phyloP scores from a whole-genome alignment of 176 grass and related monocot species.

The Raddia distichophylla region DNA sequence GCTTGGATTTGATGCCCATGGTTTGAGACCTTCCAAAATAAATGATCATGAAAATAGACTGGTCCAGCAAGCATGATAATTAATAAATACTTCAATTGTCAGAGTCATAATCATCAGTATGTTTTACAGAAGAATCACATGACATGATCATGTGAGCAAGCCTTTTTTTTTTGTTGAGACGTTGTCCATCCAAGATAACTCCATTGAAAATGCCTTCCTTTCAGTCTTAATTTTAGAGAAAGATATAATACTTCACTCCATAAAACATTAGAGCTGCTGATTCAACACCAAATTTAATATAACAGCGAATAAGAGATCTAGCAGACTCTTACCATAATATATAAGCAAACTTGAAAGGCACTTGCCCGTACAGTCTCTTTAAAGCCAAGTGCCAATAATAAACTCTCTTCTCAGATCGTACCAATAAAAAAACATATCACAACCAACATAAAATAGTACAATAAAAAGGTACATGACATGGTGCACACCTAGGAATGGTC shows the following conservation, averaged over 20 bases:
- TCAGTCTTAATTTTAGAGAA: not conserved
- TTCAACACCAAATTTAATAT: constrained; percentile 32
- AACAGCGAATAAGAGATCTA: constrained; percentile 3
- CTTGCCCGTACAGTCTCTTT: constrained; percentile 36
- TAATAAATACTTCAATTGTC: not conserved
- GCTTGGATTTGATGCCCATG: not conserved
- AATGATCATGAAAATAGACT: not conserved
- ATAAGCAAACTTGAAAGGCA: constrained; percentile 49
- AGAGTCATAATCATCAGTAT: constrained; percentile 13
- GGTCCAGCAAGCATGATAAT: not conserved
- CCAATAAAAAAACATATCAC: constrained; percentile 53
- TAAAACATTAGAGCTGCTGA: constrained; percentile 28
- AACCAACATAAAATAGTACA: constrained; percentile 35
- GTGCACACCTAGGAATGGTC: constrained; percentile 43
- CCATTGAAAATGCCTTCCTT: not conserved
- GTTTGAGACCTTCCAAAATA: constrained; percentile 17
- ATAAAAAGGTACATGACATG: constrained; percentile 23
- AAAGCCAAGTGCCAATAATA: constrained; percentile 53
- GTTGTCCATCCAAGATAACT: constrained; percentile 25
- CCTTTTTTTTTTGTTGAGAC: constrained; percentile 10
- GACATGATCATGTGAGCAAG: not conserved
- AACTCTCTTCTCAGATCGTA: constrained; percentile 23
- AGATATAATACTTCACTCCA: constrained; percentile 1
- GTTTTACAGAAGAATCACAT: not conserved
- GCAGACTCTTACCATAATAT: constrained; percentile 32